Base-by-base conservation (phyloP, 768 basidiomycete species). In the Trametes cinnabarina region DNA sequence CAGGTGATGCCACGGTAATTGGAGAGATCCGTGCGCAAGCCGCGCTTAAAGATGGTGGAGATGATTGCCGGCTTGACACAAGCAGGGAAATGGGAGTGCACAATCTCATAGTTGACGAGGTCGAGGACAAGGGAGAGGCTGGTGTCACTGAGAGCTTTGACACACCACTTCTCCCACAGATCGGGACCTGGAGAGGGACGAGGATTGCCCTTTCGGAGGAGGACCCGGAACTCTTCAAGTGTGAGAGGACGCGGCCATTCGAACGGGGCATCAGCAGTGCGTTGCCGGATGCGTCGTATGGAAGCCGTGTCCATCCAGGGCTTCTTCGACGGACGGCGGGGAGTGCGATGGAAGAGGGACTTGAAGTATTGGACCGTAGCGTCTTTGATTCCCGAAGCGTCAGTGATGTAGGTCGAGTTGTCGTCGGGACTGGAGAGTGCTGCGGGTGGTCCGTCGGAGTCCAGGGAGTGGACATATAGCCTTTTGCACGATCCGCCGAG, bases 81-180 rank as follows among this genome's bases (percentile, higher is more conserved):
- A 1, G 55, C 69, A 0, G 72, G 73, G 39, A 71, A 70, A 2
- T 28, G 46, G 2, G 71, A 61, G 40, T 61, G 62, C 20, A 43
- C 41, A 47, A 72, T 57, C 6, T 63, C 57, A 51, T 69, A 72
- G 62, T 73, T 74, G 43, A 61, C 53, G 1, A 75, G 67, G n/a
- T 65, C 47, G 1, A 70, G 56, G 2, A 73, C 66, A 0, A 68
- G 41, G 0, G 42, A 10, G 1, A 73, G 61, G 0, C 65, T 58
- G 1, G 32, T 0, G 44, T 73, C 71, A 0, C 63, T 65, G 1
- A 75, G 61, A 1, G 58, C n/a, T 22, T 66, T 66, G 0, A 73
- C 34, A 12, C 55, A 62, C 73, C 73, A 74, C 59, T 74, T 73
- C 59, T 73, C 72, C 73, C 72, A 72, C 15, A 61, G 61, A 55